Conservation (phyloP, 129 eudicot species). For the Daucus carota region DH1_v3.0 NC_030383.2:15223501-15224000, state of each 20-base stretch:
- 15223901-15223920: slow-evolving; percentile 47
- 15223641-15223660: not conserved
- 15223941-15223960: slow-evolving; percentile 29
- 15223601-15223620: not conserved
- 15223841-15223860: no score
- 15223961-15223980: slow-evolving; percentile 49
- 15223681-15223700: not conserved
- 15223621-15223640: not conserved
- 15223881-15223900: not conserved
- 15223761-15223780: not conserved
- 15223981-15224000: slow-evolving; percentile 70
- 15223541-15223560: slow-evolving; percentile 59
- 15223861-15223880: not conserved
- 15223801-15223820: not conserved
- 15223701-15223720: not conserved
- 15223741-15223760: not conserved
- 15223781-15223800: not conserved
- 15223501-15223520: slow-evolving; percentile 45
- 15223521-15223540: slow-evolving; percentile 49
- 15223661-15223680: not conserved
- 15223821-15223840: no score
- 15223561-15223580: slow-evolving; percentile 66
- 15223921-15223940: slow-evolving; percentile 34
- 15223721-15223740: not conserved
- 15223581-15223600: not conserved